A percentile compares a stretch with the other conserved stretches of the same genome.
Evolutionary conservation across 2,329 filamentous ascomycete genomes (phyloP).

Genomic region (Trichoderma arundinaceum): DNA sequence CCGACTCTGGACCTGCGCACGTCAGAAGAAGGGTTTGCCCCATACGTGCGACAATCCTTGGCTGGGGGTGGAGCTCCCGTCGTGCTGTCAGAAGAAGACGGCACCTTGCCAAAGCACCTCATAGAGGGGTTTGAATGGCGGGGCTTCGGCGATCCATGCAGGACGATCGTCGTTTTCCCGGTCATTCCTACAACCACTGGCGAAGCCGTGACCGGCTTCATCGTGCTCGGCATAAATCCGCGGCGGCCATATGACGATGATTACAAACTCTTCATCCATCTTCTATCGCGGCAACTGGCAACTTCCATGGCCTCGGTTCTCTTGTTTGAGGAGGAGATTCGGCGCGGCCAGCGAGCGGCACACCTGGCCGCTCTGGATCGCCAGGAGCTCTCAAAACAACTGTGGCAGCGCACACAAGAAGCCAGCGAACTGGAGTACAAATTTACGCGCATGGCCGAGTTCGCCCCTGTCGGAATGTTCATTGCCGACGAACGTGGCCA

Average conservation of each 20-base stretch:
- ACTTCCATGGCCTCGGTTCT: slow-evolving; percentile 83
- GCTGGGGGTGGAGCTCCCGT: slow-evolving; percentile 67
- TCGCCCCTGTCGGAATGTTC: slow-evolving; percentile 83
- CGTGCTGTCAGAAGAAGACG: slow-evolving; percentile 69
- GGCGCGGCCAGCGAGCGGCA: slow-evolving; percentile 73
- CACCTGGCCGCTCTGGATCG: slow-evolving; percentile 76
- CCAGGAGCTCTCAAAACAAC: slow-evolving; percentile 76
- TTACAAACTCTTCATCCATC: slow-evolving; percentile 76
- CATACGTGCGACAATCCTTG: slow-evolving; percentile 78
- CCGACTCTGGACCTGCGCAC: slow-evolving; percentile 69
- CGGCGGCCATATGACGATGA: slow-evolving; percentile 80
- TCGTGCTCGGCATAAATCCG: slow-evolving; percentile 80
- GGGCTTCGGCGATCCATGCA: slow-evolving; percentile 73
- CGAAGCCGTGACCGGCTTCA: slow-evolving; percentile 75
- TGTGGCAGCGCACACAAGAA: slow-evolving; percentile 68
- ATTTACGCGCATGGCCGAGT: slow-evolving; percentile 84
- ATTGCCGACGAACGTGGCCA: slow-evolving; percentile 74
- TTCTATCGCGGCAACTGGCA: slow-evolving; percentile 75
- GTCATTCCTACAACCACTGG: slow-evolving; percentile 75
- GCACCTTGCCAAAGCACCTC: slow-evolving; percentile 67
- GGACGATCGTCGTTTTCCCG: slow-evolving; percentile 75
- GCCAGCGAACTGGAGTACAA: slow-evolving; percentile 73
- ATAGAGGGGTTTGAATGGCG: slow-evolving; percentile 71
- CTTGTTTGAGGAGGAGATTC: slow-evolving; percentile 82
- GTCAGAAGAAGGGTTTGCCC: slow-evolving; percentile 74